Evolutionary conservation across 805 yeast genomes (phyloP), one percentile per base, ranked within the genome.

Genomic region (Wickerhamiella brachini): DNA sequence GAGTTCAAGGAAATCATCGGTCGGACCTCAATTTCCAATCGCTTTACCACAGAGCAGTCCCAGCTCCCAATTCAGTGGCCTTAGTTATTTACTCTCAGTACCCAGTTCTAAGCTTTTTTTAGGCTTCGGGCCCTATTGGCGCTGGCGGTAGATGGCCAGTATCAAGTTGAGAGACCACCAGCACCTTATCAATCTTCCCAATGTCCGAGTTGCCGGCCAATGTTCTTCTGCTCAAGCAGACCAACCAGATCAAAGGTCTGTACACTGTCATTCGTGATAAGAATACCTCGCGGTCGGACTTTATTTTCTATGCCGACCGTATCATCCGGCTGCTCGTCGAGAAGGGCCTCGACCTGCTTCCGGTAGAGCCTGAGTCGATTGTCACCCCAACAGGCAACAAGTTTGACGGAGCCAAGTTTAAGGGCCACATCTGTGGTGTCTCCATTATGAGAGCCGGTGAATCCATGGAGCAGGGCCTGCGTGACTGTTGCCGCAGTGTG

Each of bases 401-500:
- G 39, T 87, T 78, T 65, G 74, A 77, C 3, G 99, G 99, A 13
- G 82, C 83, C 52, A 73, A 75, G 53, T 90, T 90, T 66, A 70
- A 79, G 62, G 97, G 98, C 44, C 88, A 86, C 68, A 93, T 93
- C 54, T 90, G 97, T 66, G 99, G 99, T 57, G 99, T 93, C 38
- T 87, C 96, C 17, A 93, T 93, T 64, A 94, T 93, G 61, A 78
- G 99, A 65, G 99, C 99, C 5, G 99, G 99, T 58, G 99, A 93
- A 68, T 83, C 95, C 44, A 93, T 93, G 99, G 99, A 93, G 69
- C 95, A 87, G 74, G 98, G 97, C 34, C 73, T 93, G 57, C 80
- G 99, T 67, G 97, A 90, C 66, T 90, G 98, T 69, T 88, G 97
- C 67, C 78, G 98, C 57, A 83, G 95, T 10, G 98, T 93, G 39